Percentiles rank a stretch among this genome's conserved stretches.
These are phyloP conservation scores for Aspergillus piperis DNA, from an alignment of 2,329 filamentous ascomycete genomes.

Conservation along the genomic window DNA sequence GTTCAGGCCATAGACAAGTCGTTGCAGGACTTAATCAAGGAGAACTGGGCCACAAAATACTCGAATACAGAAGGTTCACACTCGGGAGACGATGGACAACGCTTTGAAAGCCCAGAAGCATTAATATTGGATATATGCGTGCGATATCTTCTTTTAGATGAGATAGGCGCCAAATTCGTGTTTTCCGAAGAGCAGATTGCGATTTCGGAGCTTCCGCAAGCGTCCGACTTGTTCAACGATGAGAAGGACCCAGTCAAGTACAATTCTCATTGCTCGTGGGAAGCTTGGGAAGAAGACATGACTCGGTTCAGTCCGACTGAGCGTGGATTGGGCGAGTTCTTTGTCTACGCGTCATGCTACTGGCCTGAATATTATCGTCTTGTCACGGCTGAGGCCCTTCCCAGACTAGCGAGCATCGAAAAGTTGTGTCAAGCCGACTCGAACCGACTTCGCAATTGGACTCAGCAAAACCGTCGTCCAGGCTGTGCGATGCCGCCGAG, in stretches of 20 bases:
- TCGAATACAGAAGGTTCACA: not conserved
- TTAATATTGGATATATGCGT: constrained; percentile 28
- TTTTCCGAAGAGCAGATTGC: constrained; percentile 32
- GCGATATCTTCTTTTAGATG: constrained; percentile 26
- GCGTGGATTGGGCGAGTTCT: constrained; percentile 31
- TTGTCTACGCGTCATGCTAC: constrained; percentile 41
- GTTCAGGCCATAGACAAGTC: constrained; percentile 25
- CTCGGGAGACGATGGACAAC: not conserved
- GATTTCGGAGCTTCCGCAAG: constrained; percentile 27
- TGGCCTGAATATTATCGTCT: constrained; percentile 36
- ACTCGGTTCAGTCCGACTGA: constrained; percentile 28
- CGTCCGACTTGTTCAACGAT: constrained; percentile 28
- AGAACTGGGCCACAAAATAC: too few species aligned
- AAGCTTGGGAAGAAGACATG: constrained; percentile 35
- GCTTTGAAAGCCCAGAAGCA: constrained; percentile 21
- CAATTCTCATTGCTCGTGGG: constrained; percentile 29
- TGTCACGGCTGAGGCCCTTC: constrained; percentile 20
- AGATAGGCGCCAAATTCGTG: constrained; percentile 29
- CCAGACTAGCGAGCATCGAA: constrained; percentile 12
- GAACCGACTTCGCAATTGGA: constrained; percentile 36
- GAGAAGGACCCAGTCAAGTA: constrained; percentile 20
- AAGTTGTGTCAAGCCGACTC: constrained; percentile 25
- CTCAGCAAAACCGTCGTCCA: constrained; percentile 34
- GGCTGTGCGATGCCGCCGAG: constrained; percentile 32
- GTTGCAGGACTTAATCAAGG: constrained; percentile 20